These are phyloP conservation scores for Panellus pusillus DNA, from an alignment of 768 basidiomycete genomes.

Conservation along the genomic window DNA sequence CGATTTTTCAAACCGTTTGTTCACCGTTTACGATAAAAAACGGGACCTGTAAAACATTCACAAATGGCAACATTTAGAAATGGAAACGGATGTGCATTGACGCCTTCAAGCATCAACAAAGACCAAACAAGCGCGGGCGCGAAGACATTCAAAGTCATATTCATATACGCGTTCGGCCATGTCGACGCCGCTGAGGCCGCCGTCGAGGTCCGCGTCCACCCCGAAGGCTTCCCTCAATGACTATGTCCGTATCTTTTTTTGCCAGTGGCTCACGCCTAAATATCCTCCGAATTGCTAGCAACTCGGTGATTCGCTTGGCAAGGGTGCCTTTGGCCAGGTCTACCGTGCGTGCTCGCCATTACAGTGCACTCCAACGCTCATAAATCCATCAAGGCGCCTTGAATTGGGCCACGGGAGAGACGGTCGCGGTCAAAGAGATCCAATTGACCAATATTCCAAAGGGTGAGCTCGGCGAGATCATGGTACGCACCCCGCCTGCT, in stretches of 20 bases:
- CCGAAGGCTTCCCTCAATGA: slow-evolving; percentile 53
- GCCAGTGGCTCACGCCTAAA: slow-evolving; percentile 1
- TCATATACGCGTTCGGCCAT: slow-evolving; percentile 25
- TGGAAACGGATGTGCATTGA: too few species aligned
- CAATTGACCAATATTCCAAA: slow-evolving; percentile 92
- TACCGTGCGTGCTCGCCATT: slow-evolving; percentile 65
- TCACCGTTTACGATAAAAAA: too few species aligned
- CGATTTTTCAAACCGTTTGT: too few species aligned
- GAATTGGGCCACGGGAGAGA: slow-evolving; percentile 97
- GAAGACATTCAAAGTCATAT: slow-evolving; percentile 26
- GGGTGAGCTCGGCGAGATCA: slow-evolving; percentile 92
- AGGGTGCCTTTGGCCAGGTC: slow-evolving; percentile 96
- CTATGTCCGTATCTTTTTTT: slow-evolving; percentile 45
- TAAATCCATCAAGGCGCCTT: slow-evolving; percentile 59
- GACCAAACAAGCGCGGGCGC: slow-evolving; percentile 8
- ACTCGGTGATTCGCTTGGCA: slow-evolving; percentile 94
- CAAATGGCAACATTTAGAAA: too few species aligned
- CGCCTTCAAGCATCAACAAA: too few species aligned
- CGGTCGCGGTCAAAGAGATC: slow-evolving; percentile 98
- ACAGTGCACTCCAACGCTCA: neutral
- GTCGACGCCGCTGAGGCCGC: slow-evolving; percentile 18
- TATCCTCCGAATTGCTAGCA: slow-evolving; percentile 63
- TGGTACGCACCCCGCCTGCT: slow-evolving; percentile 55
- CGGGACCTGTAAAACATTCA: too few species aligned
- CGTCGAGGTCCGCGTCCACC: slow-evolving; percentile 28